Base-by-base conservation (phyloP, 306 rosid species). In the Quercus gilva region DNA sequence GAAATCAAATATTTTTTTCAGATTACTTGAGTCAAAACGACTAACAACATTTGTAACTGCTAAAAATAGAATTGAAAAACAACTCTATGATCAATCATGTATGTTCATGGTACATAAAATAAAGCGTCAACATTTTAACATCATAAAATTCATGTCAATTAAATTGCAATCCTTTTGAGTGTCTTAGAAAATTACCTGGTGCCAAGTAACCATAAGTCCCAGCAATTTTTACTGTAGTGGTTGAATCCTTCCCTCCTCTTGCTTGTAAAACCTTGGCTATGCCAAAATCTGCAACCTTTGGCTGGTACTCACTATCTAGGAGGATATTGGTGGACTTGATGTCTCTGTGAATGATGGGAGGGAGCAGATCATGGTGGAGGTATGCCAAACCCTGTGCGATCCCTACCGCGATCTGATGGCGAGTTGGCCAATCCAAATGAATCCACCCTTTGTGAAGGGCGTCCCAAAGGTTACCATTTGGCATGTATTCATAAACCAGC, bases 231-330 rank as follows among this genome's bases (percentile, higher is more conserved):
- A 93, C 92, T 33, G 97, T 90, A 57, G 99, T 93, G 20, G 96
- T 93, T 58, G 93, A 93, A 70, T 96, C 98, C 81, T 90, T 91
- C 5, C 90, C 94, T 1, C 94, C 92, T 81, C 92, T 86, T 65
- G 97, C 98, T 78, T 96, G 99, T 73, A 96, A 89, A 81, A 96
- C 97, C 88, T 96, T 96, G 73, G 99, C 98, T 20, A 96, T 91
- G 12, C 99, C 99, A 75, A 96, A 96, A 71, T 96, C 99, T 11
- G 99, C 98, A 78, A 96, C 99, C 74, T 91, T 96, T 29, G 99
- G 98, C 2, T 89, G 90, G 84, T 93, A 82, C 85, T 93, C 88
- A 21, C 84, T 92, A 80, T 93, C 99, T 67, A 96, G 84, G 35
- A 96, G 85, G 61, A 96, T 96, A 74, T 96, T 96, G 5, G 97